These are phyloP conservation scores for Fraxinus xanthoxyloides DNA, from an alignment of 305 asterid genomes.

Conservation along the genomic window DNA sequence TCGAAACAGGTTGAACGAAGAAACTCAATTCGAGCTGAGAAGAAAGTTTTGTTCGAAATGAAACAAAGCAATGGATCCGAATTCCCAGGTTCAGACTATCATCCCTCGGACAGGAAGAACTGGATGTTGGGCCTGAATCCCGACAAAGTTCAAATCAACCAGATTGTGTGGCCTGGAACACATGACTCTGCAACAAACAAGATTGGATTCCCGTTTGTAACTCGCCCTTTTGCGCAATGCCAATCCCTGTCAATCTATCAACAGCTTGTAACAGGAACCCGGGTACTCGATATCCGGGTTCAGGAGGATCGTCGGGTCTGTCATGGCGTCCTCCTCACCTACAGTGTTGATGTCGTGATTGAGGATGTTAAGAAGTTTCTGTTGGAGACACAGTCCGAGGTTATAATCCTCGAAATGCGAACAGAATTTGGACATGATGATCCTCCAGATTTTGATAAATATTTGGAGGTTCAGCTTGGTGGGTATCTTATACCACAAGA, in stretches of 20 bases:
- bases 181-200: slow-evolving; percentile 79
- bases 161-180: slow-evolving; percentile 97
- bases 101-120: slow-evolving; percentile 57
- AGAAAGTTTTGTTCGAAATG: slow-evolving; percentile 53
- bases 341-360: slow-evolving; percentile 63
- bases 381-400: slow-evolving; percentile 66
- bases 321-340: slow-evolving; percentile 71
- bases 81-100: slow-evolving; percentile 71
- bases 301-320: slow-evolving; percentile 73
- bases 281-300: slow-evolving; percentile 70
- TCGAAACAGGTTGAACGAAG: slow-evolving; percentile 66
- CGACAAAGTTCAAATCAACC: slow-evolving; percentile 46
- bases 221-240: slow-evolving; percentile 79
- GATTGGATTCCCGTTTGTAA: slow-evolving; percentile 67
- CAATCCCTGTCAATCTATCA: slow-evolving; percentile 71
- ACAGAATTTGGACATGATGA: slow-evolving; percentile 92
- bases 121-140: slow-evolving; percentile 73
- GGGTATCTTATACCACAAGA: slow-evolving; percentile 64
- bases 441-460: slow-evolving; percentile 69
- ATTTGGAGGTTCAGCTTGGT: slow-evolving; percentile 60
- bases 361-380: slow-evolving; percentile 58
- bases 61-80: slow-evolving; percentile 37
- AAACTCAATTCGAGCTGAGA: slow-evolving; percentile 51
- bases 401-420: slow-evolving; percentile 69
- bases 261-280: slow-evolving; percentile 67